Conservation (phyloP, 805 yeast genomes). For the Alloascoidea africana region DNA sequence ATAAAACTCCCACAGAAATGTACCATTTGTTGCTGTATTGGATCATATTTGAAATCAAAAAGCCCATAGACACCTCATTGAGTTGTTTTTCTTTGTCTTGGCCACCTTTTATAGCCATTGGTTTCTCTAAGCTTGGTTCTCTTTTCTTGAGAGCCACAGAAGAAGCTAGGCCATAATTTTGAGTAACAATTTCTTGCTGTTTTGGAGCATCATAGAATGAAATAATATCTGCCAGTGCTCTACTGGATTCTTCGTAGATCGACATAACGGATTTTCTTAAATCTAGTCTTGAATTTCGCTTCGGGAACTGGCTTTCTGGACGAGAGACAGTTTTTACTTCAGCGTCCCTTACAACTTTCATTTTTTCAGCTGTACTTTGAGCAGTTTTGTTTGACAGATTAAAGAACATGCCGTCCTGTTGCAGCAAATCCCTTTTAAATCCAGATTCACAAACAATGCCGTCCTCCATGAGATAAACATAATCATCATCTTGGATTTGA, state of each 20-base stretch:
- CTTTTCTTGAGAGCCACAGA: not conserved
- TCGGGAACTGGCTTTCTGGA: not conserved
- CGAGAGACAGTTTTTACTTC: too few relatives aligned
- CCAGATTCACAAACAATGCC: conserved; percentile 42
- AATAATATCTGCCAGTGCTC: not conserved
- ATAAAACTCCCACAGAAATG: conserved; percentile 32
- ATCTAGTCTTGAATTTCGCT: not conserved
- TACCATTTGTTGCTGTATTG: conserved; percentile 8
- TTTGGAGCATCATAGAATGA: not conserved
- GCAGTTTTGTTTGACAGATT: conserved; percentile 1
- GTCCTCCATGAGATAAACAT: conserved; percentile 38
- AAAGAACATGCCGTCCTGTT: conserved; percentile 4
- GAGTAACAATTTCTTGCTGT: too few relatives aligned
- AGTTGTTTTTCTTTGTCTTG: not conserved
- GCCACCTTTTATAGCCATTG: not conserved
- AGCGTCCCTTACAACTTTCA: too few relatives aligned
- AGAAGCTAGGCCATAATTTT: not conserved
- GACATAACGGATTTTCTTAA: not conserved
- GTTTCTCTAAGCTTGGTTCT: not conserved
- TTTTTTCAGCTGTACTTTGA: not conserved
- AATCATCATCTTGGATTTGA: conserved; percentile 41
- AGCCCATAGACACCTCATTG: not conserved
- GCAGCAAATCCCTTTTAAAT: conserved; percentile 17
- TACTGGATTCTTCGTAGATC: not conserved
- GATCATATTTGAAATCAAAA: not conserved